Evolutionary conservation across 1,139 yeast species (phyloP).

Genomic region (Candida tetrigidarum): DNA sequence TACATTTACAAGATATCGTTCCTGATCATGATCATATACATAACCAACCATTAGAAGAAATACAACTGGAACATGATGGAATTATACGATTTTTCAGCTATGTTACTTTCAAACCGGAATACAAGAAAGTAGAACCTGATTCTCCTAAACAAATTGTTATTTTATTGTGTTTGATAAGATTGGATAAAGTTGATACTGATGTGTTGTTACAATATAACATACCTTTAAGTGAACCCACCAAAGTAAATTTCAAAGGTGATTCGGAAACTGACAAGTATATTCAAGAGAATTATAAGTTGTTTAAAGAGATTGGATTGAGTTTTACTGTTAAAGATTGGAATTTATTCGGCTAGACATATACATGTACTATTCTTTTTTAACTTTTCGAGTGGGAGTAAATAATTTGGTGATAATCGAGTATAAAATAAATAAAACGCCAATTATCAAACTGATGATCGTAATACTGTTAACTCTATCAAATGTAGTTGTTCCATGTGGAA

Average conservation of each 20-base stretch:
- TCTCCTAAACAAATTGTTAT: constrained; percentile 14
- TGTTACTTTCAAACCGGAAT: constrained; percentile 13
- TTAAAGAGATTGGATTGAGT: constrained; percentile 22
- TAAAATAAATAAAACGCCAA: constrained; percentile 17
- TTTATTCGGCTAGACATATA: constrained; percentile 31
- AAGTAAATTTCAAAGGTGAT: constrained; percentile 16
- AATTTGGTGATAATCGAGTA: constrained; percentile 12
- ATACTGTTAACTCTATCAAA: constrained; percentile 21
- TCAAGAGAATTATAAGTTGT: constrained; percentile 19
- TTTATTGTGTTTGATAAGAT: constrained; percentile 53
- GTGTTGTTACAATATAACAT: constrained; percentile 62
- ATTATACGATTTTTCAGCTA: constrained; percentile 13
- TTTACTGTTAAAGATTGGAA: constrained; percentile 31
- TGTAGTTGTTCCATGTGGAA: constrained; percentile 27
- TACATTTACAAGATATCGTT: constrained; percentile 48
- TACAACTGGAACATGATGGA: constrained; percentile 11
- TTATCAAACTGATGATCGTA: constrained; percentile 19
- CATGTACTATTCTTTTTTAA: constrained; percentile 1
- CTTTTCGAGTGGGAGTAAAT: constrained; percentile 7
- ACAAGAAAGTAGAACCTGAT: constrained; percentile 8
- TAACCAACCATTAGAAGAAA: constrained; percentile 11
- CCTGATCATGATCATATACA: constrained; percentile 12
- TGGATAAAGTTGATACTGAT: constrained; percentile 60
- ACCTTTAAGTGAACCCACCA: constrained; percentile 31
- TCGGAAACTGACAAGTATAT: constrained; percentile 21